A percentile compares a stretch with the other conserved stretches of the same genome.
Evolutionary conservation across 176 grass and related monocot species (phyloP).

Genomic region (Aechmea fasciata): DNA sequence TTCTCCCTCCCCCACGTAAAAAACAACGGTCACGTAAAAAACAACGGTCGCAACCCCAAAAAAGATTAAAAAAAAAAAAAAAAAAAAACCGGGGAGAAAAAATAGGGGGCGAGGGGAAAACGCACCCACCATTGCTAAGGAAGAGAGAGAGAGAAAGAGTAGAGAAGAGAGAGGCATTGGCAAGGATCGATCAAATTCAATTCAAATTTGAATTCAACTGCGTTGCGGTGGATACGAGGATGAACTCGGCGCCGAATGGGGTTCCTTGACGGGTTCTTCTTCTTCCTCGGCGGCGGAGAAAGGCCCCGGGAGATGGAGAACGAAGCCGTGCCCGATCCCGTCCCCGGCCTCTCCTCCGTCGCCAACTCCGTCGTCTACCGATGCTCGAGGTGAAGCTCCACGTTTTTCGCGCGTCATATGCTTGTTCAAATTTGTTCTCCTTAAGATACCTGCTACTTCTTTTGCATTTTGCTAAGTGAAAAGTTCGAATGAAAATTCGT

Average conservation of each 20-base stretch:
- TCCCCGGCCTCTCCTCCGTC: constrained; percentile 50
- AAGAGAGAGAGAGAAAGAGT: neutral
- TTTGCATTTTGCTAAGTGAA: too few relatives aligned
- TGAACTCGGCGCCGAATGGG: constrained; percentile 19
- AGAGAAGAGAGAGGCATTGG: constrained; percentile 24
- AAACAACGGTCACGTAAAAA: neutral
- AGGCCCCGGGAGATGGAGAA: constrained; percentile 19
- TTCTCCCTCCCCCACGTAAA: neutral
- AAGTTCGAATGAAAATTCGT: too few relatives aligned
- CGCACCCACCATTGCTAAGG: neutral
- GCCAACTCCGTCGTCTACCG: constrained; percentile 58
- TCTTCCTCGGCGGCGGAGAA: constrained; percentile 4
- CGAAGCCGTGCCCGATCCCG: constrained; percentile 21
- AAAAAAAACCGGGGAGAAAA: neutral
- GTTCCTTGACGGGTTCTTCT: constrained; percentile 48
- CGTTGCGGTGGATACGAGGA: constrained; percentile 21
- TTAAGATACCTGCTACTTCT: neutral
- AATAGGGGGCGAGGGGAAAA: neutral
- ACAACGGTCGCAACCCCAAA: neutral
- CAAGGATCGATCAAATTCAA: constrained; percentile 13
- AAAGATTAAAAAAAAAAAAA: neutral
- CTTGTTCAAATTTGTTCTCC: neutral
- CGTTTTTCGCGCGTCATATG: neutral
- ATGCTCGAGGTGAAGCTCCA: constrained; percentile 37
- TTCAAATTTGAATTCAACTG: constrained; percentile 13